Percentiles rank a stretch among this genome's conserved stretches.
phyloP scores from a whole-genome alignment of 140 eudicot species.

The Oenanthe javanica region DNA sequence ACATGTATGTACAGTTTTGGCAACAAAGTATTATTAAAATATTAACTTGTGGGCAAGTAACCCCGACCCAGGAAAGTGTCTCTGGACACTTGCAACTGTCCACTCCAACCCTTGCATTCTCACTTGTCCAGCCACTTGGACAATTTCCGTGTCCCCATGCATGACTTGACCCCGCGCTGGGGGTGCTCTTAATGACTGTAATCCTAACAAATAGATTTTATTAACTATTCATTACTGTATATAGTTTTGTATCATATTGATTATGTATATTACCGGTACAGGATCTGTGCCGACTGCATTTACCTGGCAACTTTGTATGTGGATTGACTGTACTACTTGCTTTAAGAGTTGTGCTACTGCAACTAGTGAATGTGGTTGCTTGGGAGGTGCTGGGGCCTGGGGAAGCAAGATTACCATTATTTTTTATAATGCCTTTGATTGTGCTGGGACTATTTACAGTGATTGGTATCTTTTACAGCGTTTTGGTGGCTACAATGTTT shows the following conservation, averaged over 20 bases:
- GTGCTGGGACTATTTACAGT: slow-evolving; percentile 87
- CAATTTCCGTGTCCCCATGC: no score
- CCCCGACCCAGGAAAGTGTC: no score
- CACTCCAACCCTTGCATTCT: no score
- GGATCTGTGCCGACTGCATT: slow-evolving; percentile 91
- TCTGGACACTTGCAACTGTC: no score
- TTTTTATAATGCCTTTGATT: slow-evolving; percentile 70
- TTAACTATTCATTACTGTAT: neutral
- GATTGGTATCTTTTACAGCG: slow-evolving; percentile 86
- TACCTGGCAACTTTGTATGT: slow-evolving; percentile 89
- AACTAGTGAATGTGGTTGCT: slow-evolving; percentile 83
- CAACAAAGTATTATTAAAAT: no score
- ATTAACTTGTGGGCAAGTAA: no score
- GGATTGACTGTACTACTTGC: slow-evolving; percentile 91
- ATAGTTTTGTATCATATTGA: neutral
- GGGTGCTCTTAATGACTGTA: neutral
- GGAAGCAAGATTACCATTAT: slow-evolving; percentile 78
- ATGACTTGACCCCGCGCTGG: no score
- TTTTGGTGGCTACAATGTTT: slow-evolving; percentile 95
- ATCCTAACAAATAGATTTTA: neutral
- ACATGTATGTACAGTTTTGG: no score
- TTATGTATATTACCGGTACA: slow-evolving; percentile 21
- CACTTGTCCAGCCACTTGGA: no score
- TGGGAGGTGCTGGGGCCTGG: slow-evolving; percentile 83
- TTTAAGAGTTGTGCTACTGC: slow-evolving; percentile 74